A percentile compares a stretch with the other conserved stretches of the same genome.
phyloP scores from a whole-genome alignment of 164 flowering plant genomes.

The Chimonanthus praecox region DNA sequence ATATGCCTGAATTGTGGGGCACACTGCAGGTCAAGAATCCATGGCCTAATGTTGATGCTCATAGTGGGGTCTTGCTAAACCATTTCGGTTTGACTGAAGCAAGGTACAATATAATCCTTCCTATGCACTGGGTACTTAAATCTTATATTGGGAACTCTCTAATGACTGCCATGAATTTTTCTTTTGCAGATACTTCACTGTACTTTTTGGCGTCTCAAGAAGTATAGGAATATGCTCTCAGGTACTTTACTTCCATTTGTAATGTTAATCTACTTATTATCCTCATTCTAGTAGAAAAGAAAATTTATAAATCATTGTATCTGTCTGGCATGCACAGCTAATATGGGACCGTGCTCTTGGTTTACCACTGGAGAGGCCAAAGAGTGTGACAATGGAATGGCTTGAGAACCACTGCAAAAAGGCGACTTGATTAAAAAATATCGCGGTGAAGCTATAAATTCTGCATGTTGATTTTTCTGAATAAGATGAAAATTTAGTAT shows the following conservation, averaged over 20 bases:
- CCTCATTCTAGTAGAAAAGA: background rate
- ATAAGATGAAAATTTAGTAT: background rate
- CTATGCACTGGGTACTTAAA: background rate
- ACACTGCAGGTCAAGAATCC: slow-evolving; percentile 84
- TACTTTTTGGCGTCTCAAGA: slow-evolving; percentile 94
- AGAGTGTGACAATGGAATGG: slow-evolving; percentile 95
- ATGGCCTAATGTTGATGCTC: slow-evolving; percentile 99
- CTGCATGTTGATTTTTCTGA: background rate
- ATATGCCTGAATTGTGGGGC: background rate
- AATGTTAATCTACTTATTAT: no score
- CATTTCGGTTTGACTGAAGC: slow-evolving; percentile 93
- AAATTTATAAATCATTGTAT: background rate
- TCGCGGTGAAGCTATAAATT: background rate
- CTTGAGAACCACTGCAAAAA: slow-evolving; percentile 83
- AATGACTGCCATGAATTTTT: background rate
- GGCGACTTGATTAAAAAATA: slow-evolving; percentile 30
- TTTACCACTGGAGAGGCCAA: slow-evolving; percentile 94
- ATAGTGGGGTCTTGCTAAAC: slow-evolving; percentile 91
- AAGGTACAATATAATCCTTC: slow-evolving; percentile 37
- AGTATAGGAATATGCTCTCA: slow-evolving; percentile 93
- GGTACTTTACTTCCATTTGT: slow-evolving; percentile 30
- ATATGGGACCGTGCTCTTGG: slow-evolving; percentile 99
- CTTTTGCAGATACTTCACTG: slow-evolving; percentile 69
- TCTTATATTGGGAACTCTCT: background rate
- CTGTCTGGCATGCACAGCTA: slow-evolving; percentile 36